Percentiles rank a stretch among this genome's conserved stretches.
phyloP scores from a whole-genome alignment of 306 rosid species.

The Prunus padus region DNA sequence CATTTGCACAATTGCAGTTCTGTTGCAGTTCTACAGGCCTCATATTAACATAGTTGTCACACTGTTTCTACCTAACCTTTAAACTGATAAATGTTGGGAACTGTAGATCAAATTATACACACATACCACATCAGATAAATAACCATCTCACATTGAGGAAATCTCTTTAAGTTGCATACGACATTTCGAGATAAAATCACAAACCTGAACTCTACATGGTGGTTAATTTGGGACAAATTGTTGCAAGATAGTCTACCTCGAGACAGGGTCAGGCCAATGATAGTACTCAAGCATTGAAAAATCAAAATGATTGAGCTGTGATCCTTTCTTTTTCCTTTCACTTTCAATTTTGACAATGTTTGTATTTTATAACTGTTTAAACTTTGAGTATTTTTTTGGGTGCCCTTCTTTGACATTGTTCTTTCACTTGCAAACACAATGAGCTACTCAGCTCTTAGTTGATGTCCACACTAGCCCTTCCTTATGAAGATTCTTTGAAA shows the following conservation, averaged over 20 bases:
- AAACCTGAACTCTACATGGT: too few species aligned
- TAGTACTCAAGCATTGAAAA: background rate
- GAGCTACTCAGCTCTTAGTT: slow-evolving; percentile 1
- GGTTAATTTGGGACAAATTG: background rate
- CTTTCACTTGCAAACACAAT: background rate
- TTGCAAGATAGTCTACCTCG: background rate
- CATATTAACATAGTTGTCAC: too few species aligned
- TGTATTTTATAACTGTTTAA: too few species aligned
- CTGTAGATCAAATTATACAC: background rate
- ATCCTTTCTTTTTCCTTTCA: background rate
- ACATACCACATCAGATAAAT: background rate
- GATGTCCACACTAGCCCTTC: background rate
- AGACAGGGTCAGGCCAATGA: background rate
- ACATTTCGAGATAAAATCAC: too few species aligned
- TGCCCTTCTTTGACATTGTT: too few species aligned
- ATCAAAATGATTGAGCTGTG: background rate
- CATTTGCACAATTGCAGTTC: background rate
- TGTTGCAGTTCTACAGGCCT: background rate
- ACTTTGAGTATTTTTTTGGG: too few species aligned
- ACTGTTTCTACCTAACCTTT: too few species aligned
- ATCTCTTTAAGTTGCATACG: background rate
- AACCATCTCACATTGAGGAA: background rate
- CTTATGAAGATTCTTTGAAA: background rate
- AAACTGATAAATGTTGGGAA: too few species aligned
- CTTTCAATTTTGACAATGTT: background rate